These are phyloP conservation scores for Geotrichum australiense DNA, from an alignment of 1,139 yeast species.

Conservation along the genomic window DNA sequence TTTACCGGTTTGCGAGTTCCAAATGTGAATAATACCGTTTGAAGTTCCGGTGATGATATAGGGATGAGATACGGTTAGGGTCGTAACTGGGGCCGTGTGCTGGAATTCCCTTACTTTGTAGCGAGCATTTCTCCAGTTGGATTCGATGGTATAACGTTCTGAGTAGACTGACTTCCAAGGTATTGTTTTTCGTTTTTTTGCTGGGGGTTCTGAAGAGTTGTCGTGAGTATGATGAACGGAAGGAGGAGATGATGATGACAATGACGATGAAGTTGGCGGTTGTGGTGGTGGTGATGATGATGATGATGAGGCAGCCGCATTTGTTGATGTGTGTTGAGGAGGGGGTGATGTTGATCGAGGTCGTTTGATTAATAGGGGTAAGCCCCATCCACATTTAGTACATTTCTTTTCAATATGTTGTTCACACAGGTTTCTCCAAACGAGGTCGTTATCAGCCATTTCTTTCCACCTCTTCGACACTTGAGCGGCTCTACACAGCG, in stretches of 20 bases:
- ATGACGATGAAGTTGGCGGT: slow-evolving; percentile 1
- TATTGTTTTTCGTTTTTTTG: slow-evolving; percentile 40
- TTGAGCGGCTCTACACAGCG: slow-evolving; percentile 88
- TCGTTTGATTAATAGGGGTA: slow-evolving; percentile 53
- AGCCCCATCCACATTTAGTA: slow-evolving; percentile 98
- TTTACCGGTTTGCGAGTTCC: slow-evolving; percentile 80
- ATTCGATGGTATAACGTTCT: slow-evolving; percentile 83
- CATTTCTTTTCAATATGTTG: slow-evolving; percentile 96
- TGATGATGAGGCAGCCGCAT: slow-evolving; percentile 30
- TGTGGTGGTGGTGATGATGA: slow-evolving; percentile 16
- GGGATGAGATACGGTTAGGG: slow-evolving; percentile 74
- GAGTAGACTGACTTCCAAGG: slow-evolving; percentile 97
- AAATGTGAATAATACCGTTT: slow-evolving; percentile 79
- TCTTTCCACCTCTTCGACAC: slow-evolving; percentile 81
- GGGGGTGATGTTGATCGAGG: slow-evolving; percentile 2
- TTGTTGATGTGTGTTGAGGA: slow-evolving; percentile 31
- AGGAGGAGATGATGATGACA: slow-evolving; percentile 1
- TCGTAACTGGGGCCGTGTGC: slow-evolving; percentile 77
- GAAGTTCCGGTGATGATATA: slow-evolving; percentile 84
- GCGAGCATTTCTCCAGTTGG: slow-evolving; percentile 90
- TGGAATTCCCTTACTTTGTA: slow-evolving; percentile 57
- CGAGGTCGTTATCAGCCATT: slow-evolving; percentile 91
- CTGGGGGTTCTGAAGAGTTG: neutral
- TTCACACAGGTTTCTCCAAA: slow-evolving; percentile 98
- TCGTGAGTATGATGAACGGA: neutral